Percentiles rank a stretch among this genome's conserved stretches.
Evolutionary conservation across 306 rosid genomes (phyloP).

Genomic region (Rosa lucieae): DNA sequence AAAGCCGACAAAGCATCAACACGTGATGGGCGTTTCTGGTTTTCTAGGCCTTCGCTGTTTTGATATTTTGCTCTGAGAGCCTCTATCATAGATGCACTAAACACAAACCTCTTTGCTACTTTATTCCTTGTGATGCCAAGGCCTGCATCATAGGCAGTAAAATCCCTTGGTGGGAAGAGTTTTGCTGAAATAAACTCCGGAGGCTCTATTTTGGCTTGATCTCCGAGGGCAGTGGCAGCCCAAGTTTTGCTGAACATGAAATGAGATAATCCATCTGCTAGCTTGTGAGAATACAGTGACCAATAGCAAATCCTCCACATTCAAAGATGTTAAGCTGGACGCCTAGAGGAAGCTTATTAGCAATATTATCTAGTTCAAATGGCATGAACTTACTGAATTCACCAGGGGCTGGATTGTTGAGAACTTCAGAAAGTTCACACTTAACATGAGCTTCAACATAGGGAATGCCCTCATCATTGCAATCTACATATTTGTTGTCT

Average conservation of each 20-base stretch:
- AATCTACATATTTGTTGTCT: slow-evolving; percentile 16
- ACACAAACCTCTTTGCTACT: not conserved
- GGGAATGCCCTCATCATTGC: slow-evolving; percentile 45
- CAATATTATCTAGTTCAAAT: slow-evolving; percentile 7
- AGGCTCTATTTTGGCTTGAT: not conserved
- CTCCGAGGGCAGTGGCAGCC: slow-evolving; percentile 27
- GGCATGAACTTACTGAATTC: slow-evolving; percentile 1
- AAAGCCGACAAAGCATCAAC: slow-evolving; percentile 13
- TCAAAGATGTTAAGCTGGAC: slow-evolving; percentile 33
- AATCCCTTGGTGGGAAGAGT: not conserved
- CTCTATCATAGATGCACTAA: not conserved
- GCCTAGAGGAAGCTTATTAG: slow-evolving; percentile 10
- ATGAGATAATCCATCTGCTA: slow-evolving; percentile 28
- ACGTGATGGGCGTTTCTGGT: not conserved
- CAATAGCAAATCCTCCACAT: slow-evolving; percentile 30
- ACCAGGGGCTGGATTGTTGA: not conserved
- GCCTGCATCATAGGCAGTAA: not conserved
- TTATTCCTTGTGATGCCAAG: not conserved
- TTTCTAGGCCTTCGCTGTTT: not conserved
- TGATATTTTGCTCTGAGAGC: not conserved
- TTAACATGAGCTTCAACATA: slow-evolving; percentile 19
- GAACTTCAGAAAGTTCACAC: not conserved
- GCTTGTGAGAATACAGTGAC: slow-evolving; percentile 27
- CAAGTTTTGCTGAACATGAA: slow-evolving; percentile 19
- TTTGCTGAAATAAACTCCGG: slow-evolving; percentile 35